Evolutionary conservation across 768 basidiomycete species (phyloP).

Genomic region (Cystofilobasidium capitatum): DNA sequence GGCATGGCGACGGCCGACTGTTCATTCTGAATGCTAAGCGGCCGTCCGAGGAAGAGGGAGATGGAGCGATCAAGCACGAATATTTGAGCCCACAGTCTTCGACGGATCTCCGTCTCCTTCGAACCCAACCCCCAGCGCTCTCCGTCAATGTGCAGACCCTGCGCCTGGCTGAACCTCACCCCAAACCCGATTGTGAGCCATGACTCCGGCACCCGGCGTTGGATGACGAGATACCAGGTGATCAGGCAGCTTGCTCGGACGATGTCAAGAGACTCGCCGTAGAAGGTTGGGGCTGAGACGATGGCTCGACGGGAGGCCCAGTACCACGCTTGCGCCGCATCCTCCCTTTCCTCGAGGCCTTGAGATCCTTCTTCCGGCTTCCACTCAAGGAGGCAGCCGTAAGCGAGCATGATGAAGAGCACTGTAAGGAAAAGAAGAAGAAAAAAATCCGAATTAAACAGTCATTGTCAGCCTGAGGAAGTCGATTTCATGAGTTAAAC

Average conservation of each 20-base stretch:
- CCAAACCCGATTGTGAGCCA: constrained; percentile 29
- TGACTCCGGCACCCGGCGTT: constrained; percentile 28
- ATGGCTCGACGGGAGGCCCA: constrained; percentile 30
- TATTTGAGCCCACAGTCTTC: constrained; percentile 31
- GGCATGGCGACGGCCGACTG: constrained; percentile 26
- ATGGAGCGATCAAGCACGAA: constrained; percentile 26
- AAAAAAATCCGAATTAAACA: background rate
- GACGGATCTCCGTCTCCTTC: constrained; percentile 30
- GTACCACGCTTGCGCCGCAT: constrained; percentile 23
- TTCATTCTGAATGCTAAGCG: constrained; percentile 30
- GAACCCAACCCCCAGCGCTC: constrained; percentile 25
- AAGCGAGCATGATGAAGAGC: constrained; percentile 30
- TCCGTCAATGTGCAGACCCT: constrained; percentile 32
- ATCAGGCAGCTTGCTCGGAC: constrained; percentile 28
- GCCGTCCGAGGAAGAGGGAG: constrained; percentile 31
- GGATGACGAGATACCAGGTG: constrained; percentile 28
- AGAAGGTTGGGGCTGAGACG: constrained; percentile 28
- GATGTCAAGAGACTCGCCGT: constrained; percentile 30
- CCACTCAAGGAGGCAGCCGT: constrained; percentile 29
- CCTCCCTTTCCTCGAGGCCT: constrained; percentile 6
- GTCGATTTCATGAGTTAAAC: too few relatives aligned
- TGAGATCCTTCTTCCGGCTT: background rate
- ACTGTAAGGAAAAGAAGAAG: background rate
- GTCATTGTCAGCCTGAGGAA: background rate
- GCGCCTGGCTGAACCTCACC: constrained; percentile 29